Base-by-base conservation (phyloP, 306 rosid species). In the Nissolia schottii region DNA sequence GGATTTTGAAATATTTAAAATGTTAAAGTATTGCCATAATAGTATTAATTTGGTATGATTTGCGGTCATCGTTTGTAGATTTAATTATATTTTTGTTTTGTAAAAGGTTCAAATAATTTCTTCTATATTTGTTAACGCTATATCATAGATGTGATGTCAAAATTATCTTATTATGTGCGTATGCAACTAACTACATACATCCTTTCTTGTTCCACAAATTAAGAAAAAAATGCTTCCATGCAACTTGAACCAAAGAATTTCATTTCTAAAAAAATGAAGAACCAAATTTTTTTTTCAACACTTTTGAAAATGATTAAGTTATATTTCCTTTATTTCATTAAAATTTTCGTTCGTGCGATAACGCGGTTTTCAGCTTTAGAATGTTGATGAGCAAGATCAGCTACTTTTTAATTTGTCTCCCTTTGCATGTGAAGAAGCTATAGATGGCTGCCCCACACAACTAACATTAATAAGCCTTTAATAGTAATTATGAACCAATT, bases 311-410 rank as follows among this genome's bases (percentile, higher is more conserved):
- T 31, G 63, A 45, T 73, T 16, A 49, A 25, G 66, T 37, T 22
- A 48, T 13, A 22, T 13, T 51, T 3, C 0, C 10, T 32, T 28
- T 57, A 29, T 41, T 71, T 51, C 50, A 32, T 25, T 35, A 16
- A 54, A 18, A 20, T 67, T 73, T 57, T 81, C 32, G 27, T 79
- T 85, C 85, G 87, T 88, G 93, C 75, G 12, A 31, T 27, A 65
- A 90, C 92, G 89, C 92, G 91, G 86, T 73, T 90, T 90, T 73
- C 49, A 51, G 66, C 78, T 85, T 51, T 67, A 60, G 65, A 68
- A 79, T 57, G 71, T 56, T 37, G 46, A 43, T 37, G 46, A 43
- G 75, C 7, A 38, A 48, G 49, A 66, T 49, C 20, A 37, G 43
- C 23, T 37, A 53, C 37, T 34, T 63, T 57, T 79, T n/a, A n/a